These are phyloP conservation scores for Malus hybrid DNA, from an alignment of 331 rosid species.

Conservation along the genomic window DNA sequence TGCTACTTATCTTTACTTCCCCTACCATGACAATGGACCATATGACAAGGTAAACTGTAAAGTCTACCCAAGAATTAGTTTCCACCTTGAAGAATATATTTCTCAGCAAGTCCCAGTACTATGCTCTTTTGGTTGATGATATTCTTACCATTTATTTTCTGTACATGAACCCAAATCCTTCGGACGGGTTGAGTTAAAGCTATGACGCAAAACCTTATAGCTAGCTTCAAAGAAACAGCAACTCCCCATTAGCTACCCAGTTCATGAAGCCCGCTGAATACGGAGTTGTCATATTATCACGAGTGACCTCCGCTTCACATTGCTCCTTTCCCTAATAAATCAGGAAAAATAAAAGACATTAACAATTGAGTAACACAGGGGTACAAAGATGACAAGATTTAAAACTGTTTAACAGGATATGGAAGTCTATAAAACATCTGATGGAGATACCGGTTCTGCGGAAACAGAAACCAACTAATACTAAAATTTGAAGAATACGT, in stretches of 20 bases:
- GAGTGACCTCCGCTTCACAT: conserved; percentile 24
- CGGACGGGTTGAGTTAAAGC: conserved; percentile 38
- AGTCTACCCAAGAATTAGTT: conserved; percentile 16
- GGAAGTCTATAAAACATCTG: not conserved
- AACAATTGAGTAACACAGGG: not conserved
- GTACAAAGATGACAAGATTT: not conserved
- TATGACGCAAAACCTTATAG: conserved; percentile 15
- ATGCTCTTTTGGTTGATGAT: conserved; percentile 22
- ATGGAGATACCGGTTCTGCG: not conserved
- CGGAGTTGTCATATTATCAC: conserved; percentile 3
- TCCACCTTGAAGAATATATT: conserved; percentile 29
- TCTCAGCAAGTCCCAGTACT: conserved; percentile 19
- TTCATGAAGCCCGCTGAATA: conserved; percentile 31
- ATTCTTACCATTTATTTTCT: conserved; percentile 51
- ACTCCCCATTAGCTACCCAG: conserved; percentile 62
- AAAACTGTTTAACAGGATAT: not conserved
- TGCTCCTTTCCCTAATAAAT: conserved; percentile 34
- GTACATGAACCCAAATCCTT: conserved; percentile 69
- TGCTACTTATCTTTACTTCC: not conserved
- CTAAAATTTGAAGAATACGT: not conserved
- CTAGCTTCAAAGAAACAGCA: conserved; percentile 32
- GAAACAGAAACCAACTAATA: not conserved
- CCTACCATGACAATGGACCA: conserved; percentile 5
- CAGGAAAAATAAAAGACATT: not conserved
- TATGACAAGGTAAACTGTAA: conserved; percentile 8